A percentile compares a stretch with the other conserved stretches of the same genome.
phyloP scores from a whole-genome alignment of 2,329 filamentous ascomycete species.

The Fusarium euwallaceae region DNA sequence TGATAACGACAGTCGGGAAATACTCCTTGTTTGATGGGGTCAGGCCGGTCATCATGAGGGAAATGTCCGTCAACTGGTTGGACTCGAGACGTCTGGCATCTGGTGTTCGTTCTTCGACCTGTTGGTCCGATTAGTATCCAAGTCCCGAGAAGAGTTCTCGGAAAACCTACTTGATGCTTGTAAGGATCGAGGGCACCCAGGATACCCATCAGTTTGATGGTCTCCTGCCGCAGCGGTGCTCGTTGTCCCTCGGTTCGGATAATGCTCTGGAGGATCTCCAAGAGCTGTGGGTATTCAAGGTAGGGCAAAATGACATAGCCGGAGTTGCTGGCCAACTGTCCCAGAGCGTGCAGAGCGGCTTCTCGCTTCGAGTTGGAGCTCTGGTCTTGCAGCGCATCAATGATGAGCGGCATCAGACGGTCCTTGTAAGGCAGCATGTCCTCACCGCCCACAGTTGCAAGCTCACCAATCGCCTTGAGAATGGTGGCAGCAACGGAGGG shows the following conservation, averaged over 20 bases:
- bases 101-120: constrained; percentile 89
- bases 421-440: constrained; percentile 95
- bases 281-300: constrained; percentile 91
- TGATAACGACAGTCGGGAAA: constrained; percentile 97
- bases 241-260: constrained; percentile 91
- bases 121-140: constrained; percentile 54
- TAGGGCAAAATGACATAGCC: constrained; percentile 99
- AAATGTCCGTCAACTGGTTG: constrained; percentile 87
- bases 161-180: constrained; percentile 78
- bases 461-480: constrained; percentile 93
- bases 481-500: constrained; percentile 93
- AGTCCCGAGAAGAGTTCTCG: background rate
- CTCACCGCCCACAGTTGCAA: constrained; percentile 92
- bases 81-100: constrained; percentile 77
- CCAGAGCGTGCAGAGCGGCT: constrained; percentile 89
- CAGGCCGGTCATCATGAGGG: constrained; percentile 96
- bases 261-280: constrained; percentile 93
- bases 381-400: constrained; percentile 93
- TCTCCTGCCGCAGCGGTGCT: constrained; percentile 88
- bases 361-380: constrained; percentile 91
- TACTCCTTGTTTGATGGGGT: constrained; percentile 98
- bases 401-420: constrained; percentile 92
- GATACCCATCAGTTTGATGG: constrained; percentile 96
- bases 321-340: constrained; percentile 93
- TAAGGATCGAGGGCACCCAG: constrained; percentile 96